phyloP scores from a whole-genome alignment of 2,329 filamentous ascomycete species.

The Ophiostoma pallidulum region DNA sequence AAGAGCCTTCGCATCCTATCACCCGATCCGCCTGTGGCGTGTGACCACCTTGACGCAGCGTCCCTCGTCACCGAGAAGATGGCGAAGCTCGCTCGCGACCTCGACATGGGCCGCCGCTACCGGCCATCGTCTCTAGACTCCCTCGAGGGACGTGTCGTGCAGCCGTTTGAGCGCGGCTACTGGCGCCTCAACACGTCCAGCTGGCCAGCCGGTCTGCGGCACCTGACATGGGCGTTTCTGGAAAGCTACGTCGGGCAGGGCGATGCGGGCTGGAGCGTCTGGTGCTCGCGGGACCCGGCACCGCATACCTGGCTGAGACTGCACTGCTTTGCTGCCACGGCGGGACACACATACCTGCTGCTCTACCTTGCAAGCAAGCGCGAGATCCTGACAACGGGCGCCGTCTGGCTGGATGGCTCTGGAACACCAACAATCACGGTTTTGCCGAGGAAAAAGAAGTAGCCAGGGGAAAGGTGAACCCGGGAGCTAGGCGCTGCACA shows the following conservation, averaged over 20 bases:
- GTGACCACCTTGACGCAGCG: constrained; percentile 30
- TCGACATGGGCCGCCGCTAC: constrained; percentile 44
- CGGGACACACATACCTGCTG: constrained; percentile 63
- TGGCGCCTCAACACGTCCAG: constrained; percentile 56
- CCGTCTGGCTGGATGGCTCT: constrained; percentile 58
- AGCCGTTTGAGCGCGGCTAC: constrained; percentile 62
- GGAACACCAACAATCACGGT: constrained; percentile 42
- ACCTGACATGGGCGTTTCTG: constrained; percentile 53
- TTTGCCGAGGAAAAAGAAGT: constrained; percentile 21
- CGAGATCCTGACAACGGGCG: constrained; percentile 45
- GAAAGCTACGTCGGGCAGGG: constrained; percentile 49
- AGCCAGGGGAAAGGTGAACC: background rate
- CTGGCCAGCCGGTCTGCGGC: constrained; percentile 43
- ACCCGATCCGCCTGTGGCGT: constrained; percentile 42
- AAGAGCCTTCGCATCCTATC: constrained; percentile 40
- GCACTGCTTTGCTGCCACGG: constrained; percentile 70
- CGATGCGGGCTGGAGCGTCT: constrained; percentile 58
- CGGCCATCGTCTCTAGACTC: constrained; percentile 28
- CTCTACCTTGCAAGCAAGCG: constrained; percentile 63
- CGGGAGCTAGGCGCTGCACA: no score
- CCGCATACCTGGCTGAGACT: constrained; percentile 45
- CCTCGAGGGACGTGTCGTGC: constrained; percentile 33
- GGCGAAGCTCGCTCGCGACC: constrained; percentile 40
- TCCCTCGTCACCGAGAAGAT: constrained; percentile 50
- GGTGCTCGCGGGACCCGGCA: constrained; percentile 38